A percentile compares a stretch with the other conserved stretches of the same genome.
Conservation (phyloP, 495 filamentous ascomycete genomes). For the Podospora pseudocomata region DNA sequence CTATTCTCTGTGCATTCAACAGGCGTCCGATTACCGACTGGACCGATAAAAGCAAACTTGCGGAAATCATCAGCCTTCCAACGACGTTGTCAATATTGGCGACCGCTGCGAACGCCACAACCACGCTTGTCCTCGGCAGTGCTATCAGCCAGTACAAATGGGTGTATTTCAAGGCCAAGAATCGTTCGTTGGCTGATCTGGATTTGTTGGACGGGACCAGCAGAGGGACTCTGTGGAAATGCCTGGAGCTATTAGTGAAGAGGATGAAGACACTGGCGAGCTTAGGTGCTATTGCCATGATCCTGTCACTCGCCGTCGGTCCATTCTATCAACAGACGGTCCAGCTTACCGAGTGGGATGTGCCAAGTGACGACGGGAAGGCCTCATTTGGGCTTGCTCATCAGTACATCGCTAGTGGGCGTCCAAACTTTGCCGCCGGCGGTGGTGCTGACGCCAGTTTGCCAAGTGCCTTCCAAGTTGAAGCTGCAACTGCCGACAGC, state of each 20-base stretch:
- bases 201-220: slow-evolving; percentile 1
- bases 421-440: background rate
- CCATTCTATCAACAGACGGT: slow-evolving; percentile 1
- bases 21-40: background rate
- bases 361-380: background rate
- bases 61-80: background rate
- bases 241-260: background rate
- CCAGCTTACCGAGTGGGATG: background rate
- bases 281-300: slow-evolving; percentile 4
- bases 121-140: background rate
- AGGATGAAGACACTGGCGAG: background rate
- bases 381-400: background rate
- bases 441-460: background rate
- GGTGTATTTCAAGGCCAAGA: background rate
- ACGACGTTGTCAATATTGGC: background rate
- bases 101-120: background rate
- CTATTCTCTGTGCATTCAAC: background rate
- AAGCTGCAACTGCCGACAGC: slow-evolving; percentile 6
- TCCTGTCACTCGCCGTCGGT: slow-evolving; percentile 1
- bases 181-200: background rate
- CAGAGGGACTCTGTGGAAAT: background rate
- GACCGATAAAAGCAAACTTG: background rate
- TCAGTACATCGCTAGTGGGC: background rate
- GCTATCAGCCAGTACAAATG: slow-evolving; percentile 9
- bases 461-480: background rate